Conservation (phyloP, 2,329 filamentous ascomycete species). For the Xylariaceae sp. region DNA sequence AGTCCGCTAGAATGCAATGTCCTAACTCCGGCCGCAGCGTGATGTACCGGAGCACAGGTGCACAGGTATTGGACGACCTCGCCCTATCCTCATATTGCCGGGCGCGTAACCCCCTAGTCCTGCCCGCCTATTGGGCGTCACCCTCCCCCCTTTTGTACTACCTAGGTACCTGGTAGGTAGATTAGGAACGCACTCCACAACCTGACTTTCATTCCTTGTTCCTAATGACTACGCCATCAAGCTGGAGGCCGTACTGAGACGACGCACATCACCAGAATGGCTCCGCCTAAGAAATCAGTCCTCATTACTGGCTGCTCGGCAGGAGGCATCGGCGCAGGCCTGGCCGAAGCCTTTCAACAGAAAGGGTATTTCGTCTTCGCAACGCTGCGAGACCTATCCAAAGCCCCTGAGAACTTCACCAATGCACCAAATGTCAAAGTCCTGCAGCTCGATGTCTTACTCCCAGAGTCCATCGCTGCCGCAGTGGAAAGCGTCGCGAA, state of each 20-base stretch:
- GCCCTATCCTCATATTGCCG: too few species aligned
- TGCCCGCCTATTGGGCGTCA: too few species aligned
- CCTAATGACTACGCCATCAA: too few species aligned
- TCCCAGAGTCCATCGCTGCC: slow-evolving; percentile 16
- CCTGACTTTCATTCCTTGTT: too few species aligned
- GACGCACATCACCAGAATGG: not conserved
- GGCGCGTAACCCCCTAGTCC: too few species aligned
- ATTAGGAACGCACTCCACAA: too few species aligned
- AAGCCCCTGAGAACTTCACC: slow-evolving; percentile 4
- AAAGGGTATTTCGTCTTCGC: slow-evolving; percentile 6
- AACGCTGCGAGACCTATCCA: slow-evolving; percentile 8
- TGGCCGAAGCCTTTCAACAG: slow-evolving; percentile 9
- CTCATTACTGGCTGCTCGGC: slow-evolving; percentile 20
- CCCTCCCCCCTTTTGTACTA: too few species aligned
- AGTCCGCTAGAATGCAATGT: too few species aligned
- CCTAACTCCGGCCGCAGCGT: too few species aligned
- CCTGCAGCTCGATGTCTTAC: slow-evolving; percentile 16
- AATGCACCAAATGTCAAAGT: slow-evolving; percentile 4
- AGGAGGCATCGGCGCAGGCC: slow-evolving; percentile 32
- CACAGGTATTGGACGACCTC: too few species aligned
- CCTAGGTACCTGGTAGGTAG: too few species aligned
- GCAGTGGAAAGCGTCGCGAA: slow-evolving; percentile 20
- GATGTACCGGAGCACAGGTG: too few species aligned
- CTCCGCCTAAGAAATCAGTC: not conserved
- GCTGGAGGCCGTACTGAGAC: not conserved